A percentile compares a stretch with the other conserved stretches of the same genome.
Conservation (phyloP, 371 early-diverging fungal genomes). For the Nematocida homosporus region DNA sequence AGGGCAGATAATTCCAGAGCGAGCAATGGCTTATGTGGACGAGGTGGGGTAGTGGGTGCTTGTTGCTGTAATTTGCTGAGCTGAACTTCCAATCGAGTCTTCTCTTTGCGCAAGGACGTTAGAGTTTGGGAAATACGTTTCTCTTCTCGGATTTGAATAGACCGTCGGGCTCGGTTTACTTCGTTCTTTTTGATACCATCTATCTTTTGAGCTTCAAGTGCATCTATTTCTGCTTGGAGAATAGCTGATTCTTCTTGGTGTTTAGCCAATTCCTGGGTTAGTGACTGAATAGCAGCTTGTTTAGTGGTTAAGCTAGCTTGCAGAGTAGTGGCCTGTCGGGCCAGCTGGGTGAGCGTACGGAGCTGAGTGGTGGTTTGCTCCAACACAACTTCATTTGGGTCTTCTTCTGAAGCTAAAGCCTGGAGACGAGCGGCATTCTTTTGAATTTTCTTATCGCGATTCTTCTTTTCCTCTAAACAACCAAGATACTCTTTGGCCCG, state of each 20-base stretch:
- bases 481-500: conserved; percentile 56
- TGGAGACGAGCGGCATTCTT: not conserved
- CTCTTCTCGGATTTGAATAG: conserved; percentile 44
- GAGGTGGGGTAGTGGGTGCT: not conserved
- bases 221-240: conserved; percentile 52
- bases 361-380: not conserved
- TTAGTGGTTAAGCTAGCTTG: conserved; percentile 70
- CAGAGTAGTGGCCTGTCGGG: conserved; percentile 68
- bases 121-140: conserved; percentile 22
- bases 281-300: conserved; percentile 52
- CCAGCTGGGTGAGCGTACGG: not conserved
- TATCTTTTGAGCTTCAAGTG: conserved; percentile 51
- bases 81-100: conserved; percentile 70
- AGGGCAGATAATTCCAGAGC: not conserved
- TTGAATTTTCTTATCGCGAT: conserved; percentile 60
- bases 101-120: conserved; percentile 27
- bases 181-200: conserved; percentile 43
- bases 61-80: not conserved
- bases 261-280: conserved; percentile 23
- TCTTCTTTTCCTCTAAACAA: not conserved
- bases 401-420: not conserved
- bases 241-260: conserved; percentile 58
- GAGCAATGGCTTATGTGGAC: not conserved
- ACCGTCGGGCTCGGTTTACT: conserved; percentile 47
- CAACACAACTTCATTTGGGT: conserved; percentile 2